Percentiles rank a stretch among this genome's conserved stretches.
These are phyloP conservation scores for Leptodontidium sp. DNA, from an alignment of 2,329 filamentous ascomycete genomes.

Conservation along the genomic window DNA sequence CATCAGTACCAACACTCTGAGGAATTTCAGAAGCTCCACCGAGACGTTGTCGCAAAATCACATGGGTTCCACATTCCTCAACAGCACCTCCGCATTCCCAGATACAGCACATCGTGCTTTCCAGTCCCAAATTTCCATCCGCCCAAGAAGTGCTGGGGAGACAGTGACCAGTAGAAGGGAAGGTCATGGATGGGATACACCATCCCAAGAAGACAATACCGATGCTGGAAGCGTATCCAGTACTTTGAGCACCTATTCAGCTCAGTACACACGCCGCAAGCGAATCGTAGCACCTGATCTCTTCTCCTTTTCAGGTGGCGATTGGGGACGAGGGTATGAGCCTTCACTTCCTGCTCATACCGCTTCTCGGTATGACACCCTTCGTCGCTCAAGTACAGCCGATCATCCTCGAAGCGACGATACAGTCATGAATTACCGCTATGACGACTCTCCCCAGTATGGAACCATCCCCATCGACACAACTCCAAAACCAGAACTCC, in stretches of 20 bases:
- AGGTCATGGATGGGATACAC: conserved; percentile 48
- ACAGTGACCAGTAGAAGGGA: conserved; percentile 46
- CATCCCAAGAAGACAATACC: conserved; percentile 42
- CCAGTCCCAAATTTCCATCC: conserved; percentile 38
- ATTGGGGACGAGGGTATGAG: conserved; percentile 42
- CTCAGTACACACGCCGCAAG: conserved; percentile 28
- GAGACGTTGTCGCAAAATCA: conserved; percentile 51
- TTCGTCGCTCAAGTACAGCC: conserved; percentile 34
- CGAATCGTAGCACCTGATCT: conserved; percentile 39
- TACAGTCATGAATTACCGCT: conserved; percentile 24
- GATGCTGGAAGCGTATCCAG: conserved; percentile 41
- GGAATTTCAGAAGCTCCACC: conserved; percentile 58
- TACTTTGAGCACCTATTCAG: conserved; percentile 36
- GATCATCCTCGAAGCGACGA: conserved; percentile 38
- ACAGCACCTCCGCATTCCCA: conserved; percentile 37
- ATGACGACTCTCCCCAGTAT: conserved; percentile 28
- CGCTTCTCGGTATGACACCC: conserved; percentile 30
- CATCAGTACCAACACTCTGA: conserved; percentile 46
- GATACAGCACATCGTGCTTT: conserved; percentile 31
- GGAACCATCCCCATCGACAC: conserved; percentile 31
- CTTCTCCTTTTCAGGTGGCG: conserved; percentile 37
- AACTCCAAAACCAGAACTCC: conserved; percentile 32
- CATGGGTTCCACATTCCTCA: conserved; percentile 33
- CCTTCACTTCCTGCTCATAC: conserved; percentile 35
- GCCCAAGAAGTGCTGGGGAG: conserved; percentile 47